Base-by-base conservation (phyloP, 768 basidiomycete genomes). In the Leccinum subtestaceum region DNA sequence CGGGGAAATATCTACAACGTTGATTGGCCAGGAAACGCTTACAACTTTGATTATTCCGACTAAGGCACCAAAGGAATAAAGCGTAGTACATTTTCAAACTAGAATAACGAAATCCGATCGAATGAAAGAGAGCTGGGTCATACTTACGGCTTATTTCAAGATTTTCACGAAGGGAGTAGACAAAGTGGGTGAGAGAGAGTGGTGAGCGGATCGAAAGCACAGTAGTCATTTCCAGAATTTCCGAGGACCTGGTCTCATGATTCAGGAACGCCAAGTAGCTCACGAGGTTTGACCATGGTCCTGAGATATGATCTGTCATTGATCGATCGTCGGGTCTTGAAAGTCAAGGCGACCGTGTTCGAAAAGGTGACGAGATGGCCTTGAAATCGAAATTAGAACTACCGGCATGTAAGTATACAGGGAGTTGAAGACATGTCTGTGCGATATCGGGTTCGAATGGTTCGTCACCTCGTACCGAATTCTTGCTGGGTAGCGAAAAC, bases 11-110 rank as follows among this genome's bases (percentile, higher is more conserved):
- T 25, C 7, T 31, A 56, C 60, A 49, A 45, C 54, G 55, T 49
- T 62, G 59, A 68, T 65, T 65, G 63, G 61, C 34, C 64, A 49
- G 25, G 32, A 49, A 53, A 55, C 25, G 50, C 55, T 27, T 65
- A 60, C 62, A 54, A 73, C 19, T 62, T 57, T 59, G 69, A 67
- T 17, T 72, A 72, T 53, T 73, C 72, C 53, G 72, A 72, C 52
- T 71, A 74, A 23, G 72, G 65, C 53, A 61, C 64, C 53, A 73
- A 50, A 48, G 71, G 57, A 19, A 70, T 72, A 27, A 64, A 69
- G 5, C 67, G 72, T 58, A 64, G 2, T 36, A 69, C 13, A 68
- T 65, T 38, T 68, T 31, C 63, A 57, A 64, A 55, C 71, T 73
- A 61, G 40, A 47, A 63, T 56, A 55, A 38, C 17, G 38, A 17